phyloP scores from a whole-genome alignment of 2,329 filamentous ascomycete species.

The Aspergillus sp. region DNA sequence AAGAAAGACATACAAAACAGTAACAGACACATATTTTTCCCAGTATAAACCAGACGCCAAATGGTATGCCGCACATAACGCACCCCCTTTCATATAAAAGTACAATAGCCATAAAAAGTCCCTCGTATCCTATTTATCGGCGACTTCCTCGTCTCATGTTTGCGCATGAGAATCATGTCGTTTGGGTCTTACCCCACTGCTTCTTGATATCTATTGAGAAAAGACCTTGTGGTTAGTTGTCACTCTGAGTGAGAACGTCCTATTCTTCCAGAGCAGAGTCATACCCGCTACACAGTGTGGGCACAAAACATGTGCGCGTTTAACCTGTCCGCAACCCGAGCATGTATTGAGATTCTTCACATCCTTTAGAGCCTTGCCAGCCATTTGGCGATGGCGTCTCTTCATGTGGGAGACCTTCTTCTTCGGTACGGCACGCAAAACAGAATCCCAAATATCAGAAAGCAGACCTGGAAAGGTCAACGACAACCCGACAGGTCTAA shows the following conservation, averaged over 20 bases:
- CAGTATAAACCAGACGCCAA: constrained; percentile 28
- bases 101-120: constrained; percentile 13
- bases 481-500: constrained; percentile 54
- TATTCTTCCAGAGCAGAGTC: constrained; percentile 22
- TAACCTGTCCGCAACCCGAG: constrained; percentile 77
- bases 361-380: constrained; percentile 90
- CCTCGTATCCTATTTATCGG: constrained; percentile 3
- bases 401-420: constrained; percentile 98
- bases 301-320: constrained; percentile 84
- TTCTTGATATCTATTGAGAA: constrained; percentile 37
- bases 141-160: constrained; percentile 1
- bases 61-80: constrained; percentile 30
- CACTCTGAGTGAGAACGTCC: background rate
- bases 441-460: constrained; percentile 82
- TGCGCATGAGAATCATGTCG: constrained; percentile 17
- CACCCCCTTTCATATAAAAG: constrained; percentile 16
- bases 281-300: constrained; percentile 77
- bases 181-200: constrained; percentile 36
- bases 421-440: constrained; percentile 90
- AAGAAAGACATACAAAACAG: constrained; percentile 5
- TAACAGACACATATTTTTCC: constrained; percentile 9
- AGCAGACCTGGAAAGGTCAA: constrained; percentile 62
- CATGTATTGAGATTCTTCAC: constrained; percentile 81
- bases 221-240: constrained; percentile 4
- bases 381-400: constrained; percentile 88